Base-by-base conservation (phyloP, 2,329 filamentous ascomycete genomes). In the Colletotrichum caudatum region DNA sequence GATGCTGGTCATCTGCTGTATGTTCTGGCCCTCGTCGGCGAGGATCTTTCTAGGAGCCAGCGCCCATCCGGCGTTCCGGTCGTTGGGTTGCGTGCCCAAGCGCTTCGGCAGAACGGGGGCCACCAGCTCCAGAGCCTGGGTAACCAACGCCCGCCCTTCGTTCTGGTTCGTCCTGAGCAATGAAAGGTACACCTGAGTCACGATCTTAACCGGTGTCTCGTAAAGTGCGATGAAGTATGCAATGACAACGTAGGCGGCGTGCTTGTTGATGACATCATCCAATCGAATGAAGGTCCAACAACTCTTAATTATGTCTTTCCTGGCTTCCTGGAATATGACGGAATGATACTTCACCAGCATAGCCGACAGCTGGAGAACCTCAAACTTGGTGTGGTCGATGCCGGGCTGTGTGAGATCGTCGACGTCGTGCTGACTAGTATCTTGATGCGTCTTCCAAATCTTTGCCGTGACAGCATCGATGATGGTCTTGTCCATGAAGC, bases 191-290 rank as follows among this genome's bases (percentile, higher is more conserved):
- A 99, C 95, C 80, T 98, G 95, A 26, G 93, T 93, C 4, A 96
- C 94, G 67, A 99, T 98, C 87, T 98, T 99, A 16, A 93, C 88
- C 0, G 96, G 97, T 0, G 96, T 98, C 76, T 99, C 97, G 78
- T 97, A 99, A 74, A 97, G 93, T 0, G 94, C 94, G 76, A 99
- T 98, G 83, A 99, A 99, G 81, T 98, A 99, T 3, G 94, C 94
- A 73, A 99, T 97, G 7, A 99, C 90, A 6, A 98, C 95, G 77
- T 99, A 99, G 3, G 96, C 95, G 0, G 95, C 96, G 80, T 98
- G 96, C 81, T 99, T 99, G 85, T 98, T 99, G 84, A 99, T 97
- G 69, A 97, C 93, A 80, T 99, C 96, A 78, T 99, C 97, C n/a
- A 99, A 88, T 33, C 94, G 91, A 77, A 99, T 99, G 79, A 97